Evolutionary conservation across 2,329 filamentous ascomycete species (phyloP).

Genomic region (Fusarium verticillioides): DNA sequence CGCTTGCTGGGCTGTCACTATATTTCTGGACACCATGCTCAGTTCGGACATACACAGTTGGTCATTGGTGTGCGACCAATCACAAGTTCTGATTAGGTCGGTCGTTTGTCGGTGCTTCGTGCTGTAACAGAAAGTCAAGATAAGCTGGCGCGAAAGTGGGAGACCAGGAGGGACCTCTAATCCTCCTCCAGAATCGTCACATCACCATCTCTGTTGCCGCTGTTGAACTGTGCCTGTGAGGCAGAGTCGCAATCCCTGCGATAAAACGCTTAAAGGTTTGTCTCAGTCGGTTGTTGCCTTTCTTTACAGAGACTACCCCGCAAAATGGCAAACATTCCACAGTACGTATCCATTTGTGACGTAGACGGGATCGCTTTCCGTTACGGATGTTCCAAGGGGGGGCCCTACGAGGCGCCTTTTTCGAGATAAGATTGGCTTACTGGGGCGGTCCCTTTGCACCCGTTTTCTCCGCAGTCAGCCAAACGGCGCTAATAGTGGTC

Average conservation of each 20-base stretch:
- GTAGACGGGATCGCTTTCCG: slow-evolving; percentile 23
- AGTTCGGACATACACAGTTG: neutral
- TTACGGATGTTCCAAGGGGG: slow-evolving; percentile 4
- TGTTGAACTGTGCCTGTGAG: slow-evolving; percentile 20
- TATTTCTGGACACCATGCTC: neutral
- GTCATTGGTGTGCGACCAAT: slow-evolving; percentile 17
- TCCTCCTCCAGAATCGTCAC: neutral
- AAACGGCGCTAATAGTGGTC: slow-evolving; percentile 16
- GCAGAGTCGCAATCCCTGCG: slow-evolving; percentile 12
- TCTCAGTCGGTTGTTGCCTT: slow-evolving; percentile 3
- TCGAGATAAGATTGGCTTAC: slow-evolving; percentile 26
- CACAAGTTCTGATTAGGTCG: neutral
- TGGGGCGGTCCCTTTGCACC: slow-evolving; percentile 26
- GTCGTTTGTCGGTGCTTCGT: slow-evolving; percentile 1
- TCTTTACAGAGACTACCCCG: slow-evolving; percentile 31
- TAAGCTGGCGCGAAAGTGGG: neutral
- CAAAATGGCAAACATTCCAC: slow-evolving; percentile 28
- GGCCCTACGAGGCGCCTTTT: slow-evolving; percentile 3
- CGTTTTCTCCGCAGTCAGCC: slow-evolving; percentile 29
- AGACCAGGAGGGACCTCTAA: neutral
- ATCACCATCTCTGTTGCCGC: slow-evolving; percentile 8
- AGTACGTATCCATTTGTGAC: slow-evolving; percentile 28
- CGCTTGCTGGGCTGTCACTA: neutral
- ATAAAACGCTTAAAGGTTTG: slow-evolving; percentile 20
- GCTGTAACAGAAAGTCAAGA: neutral